Evolutionary conservation across 1,139 yeast genomes (phyloP).

Genomic region (Spathaspora sp.): DNA sequence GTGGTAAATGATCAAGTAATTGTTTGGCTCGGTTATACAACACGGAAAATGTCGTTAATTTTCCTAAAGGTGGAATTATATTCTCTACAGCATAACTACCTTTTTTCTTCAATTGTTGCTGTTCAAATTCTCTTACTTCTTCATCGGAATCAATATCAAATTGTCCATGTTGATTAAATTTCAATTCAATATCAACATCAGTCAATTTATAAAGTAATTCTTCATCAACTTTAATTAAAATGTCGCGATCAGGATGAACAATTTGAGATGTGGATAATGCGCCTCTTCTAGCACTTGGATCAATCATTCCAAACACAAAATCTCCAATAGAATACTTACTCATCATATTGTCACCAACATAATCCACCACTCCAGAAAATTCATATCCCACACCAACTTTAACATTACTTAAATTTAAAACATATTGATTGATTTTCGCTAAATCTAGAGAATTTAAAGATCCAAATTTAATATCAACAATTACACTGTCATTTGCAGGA

Average conservation of each 20-base stretch:
- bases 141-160: slow-evolving; percentile 18
- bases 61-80: slow-evolving; percentile 33
- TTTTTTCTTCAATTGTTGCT: background rate
- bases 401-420: slow-evolving; percentile 36
- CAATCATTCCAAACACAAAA: slow-evolving; percentile 36
- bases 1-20: slow-evolving; percentile 28
- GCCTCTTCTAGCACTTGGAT: slow-evolving; percentile 37
- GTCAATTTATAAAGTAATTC: slow-evolving; percentile 21
- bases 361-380: slow-evolving; percentile 35
- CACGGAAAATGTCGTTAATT: slow-evolving; percentile 34
- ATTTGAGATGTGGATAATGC: slow-evolving; percentile 36
- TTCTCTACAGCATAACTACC: slow-evolving; percentile 2
- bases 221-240: slow-evolving; percentile 30
- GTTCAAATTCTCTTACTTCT: background rate
- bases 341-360: slow-evolving; percentile 30
- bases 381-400: slow-evolving; percentile 46
- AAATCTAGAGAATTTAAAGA: slow-evolving; percentile 41
- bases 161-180: slow-evolving; percentile 11
- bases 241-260: slow-evolving; percentile 34
- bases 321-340: slow-evolving; percentile 31
- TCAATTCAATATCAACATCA: slow-evolving; percentile 19
- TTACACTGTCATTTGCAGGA: slow-evolving; percentile 28
- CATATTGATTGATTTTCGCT: slow-evolving; percentile 37
- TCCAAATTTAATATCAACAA: slow-evolving; percentile 40
- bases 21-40: slow-evolving; percentile 42